phyloP scores from a whole-genome alignment of 768 basidiomycete species.

The Pulveroboletus frians region DNA sequence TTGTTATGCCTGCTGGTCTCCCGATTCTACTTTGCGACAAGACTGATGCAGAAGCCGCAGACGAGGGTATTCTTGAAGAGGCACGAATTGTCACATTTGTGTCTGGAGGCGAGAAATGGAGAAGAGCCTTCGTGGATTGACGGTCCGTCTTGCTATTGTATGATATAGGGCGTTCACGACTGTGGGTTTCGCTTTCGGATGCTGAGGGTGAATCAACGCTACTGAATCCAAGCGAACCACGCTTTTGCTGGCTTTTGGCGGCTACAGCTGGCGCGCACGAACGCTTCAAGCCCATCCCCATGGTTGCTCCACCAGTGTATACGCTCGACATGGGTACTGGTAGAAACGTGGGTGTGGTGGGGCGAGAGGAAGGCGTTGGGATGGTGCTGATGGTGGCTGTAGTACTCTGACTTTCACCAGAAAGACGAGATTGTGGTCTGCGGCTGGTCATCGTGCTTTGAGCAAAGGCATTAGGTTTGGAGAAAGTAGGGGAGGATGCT shows the following conservation, averaged over 20 bases:
- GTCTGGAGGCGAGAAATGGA: conserved; percentile 39
- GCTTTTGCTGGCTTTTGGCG: conserved; percentile 44
- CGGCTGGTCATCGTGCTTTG: conserved; percentile 46
- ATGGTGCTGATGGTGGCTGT: conserved; percentile 58
- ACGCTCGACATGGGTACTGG: conserved; percentile 58
- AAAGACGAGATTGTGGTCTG: conserved; percentile 71
- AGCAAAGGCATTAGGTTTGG: conserved; percentile 36
- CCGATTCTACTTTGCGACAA: conserved; percentile 46
- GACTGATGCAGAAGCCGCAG: conserved; percentile 29
- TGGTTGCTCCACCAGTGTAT: conserved; percentile 34
- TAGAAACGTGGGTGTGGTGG: conserved; percentile 70
- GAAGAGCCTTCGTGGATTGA: conserved; percentile 33
- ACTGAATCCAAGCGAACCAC: conserved; percentile 58
- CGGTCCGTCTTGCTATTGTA: conserved; percentile 22
- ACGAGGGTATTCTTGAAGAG: conserved; percentile 37
- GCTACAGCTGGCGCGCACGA: conserved; percentile 48
- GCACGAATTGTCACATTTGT: conserved; percentile 46
- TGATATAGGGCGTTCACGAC: conserved; percentile 26
- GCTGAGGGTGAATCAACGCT: conserved; percentile 26
- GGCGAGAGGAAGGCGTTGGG: conserved; percentile 63
- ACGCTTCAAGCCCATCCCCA: conserved; percentile 51
- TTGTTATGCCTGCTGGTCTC: conserved; percentile 33
- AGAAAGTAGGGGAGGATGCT: conserved; percentile 42
- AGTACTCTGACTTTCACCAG: conserved; percentile 52
- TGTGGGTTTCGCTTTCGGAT: conserved; percentile 24